These are phyloP conservation scores for Ceratocystis smalleyi DNA, from an alignment of 2,329 filamentous ascomycete species.

Conservation along the genomic window DNA sequence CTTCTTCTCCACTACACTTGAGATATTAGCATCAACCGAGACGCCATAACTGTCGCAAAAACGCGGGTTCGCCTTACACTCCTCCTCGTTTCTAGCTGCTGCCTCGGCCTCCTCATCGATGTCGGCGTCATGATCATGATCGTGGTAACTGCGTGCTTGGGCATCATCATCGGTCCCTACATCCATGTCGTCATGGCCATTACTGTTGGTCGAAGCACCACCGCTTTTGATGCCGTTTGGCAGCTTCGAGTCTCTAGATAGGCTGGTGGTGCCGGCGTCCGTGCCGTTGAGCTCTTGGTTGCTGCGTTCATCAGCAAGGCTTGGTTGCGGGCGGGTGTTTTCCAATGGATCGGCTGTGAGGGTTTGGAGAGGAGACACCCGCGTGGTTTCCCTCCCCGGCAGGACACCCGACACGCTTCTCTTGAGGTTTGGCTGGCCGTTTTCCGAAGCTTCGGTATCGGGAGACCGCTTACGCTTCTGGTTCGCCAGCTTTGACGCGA, in stretches of 20 bases:
- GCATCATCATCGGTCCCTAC: slow-evolving; percentile 21
- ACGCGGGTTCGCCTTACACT: slow-evolving; percentile 32
- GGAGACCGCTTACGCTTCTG: slow-evolving; percentile 38
- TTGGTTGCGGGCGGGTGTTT: not conserved
- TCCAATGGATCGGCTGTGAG: not conserved
- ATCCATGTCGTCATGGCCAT: slow-evolving; percentile 18
- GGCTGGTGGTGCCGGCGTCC: no score
- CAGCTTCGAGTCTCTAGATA: slow-evolving; percentile 8
- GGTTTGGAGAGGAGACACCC: slow-evolving; percentile 20
- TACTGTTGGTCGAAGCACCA: not conserved
- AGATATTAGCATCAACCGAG: slow-evolving; percentile 8
- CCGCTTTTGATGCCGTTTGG: slow-evolving; percentile 1
- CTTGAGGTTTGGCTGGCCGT: slow-evolving; percentile 37
- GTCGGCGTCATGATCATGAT: slow-evolving; percentile 17
- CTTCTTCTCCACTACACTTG: slow-evolving; percentile 55
- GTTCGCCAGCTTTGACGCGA: slow-evolving; percentile 22
- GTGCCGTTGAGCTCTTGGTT: slow-evolving; percentile 22
- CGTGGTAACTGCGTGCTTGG: slow-evolving; percentile 18
- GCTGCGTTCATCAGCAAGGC: slow-evolving; percentile 19
- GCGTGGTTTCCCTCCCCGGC: slow-evolving; percentile 6
- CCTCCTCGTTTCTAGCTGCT: slow-evolving; percentile 47
- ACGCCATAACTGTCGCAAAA: not conserved
- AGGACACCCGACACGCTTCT: slow-evolving; percentile 31
- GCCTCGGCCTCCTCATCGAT: slow-evolving; percentile 45
- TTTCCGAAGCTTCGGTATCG: slow-evolving; percentile 29